Evolutionary conservation across 129 eudicot species (phyloP), one percentile per base, ranked within the genome.

Genomic region (Centrapalus pauciflorus): DNA sequence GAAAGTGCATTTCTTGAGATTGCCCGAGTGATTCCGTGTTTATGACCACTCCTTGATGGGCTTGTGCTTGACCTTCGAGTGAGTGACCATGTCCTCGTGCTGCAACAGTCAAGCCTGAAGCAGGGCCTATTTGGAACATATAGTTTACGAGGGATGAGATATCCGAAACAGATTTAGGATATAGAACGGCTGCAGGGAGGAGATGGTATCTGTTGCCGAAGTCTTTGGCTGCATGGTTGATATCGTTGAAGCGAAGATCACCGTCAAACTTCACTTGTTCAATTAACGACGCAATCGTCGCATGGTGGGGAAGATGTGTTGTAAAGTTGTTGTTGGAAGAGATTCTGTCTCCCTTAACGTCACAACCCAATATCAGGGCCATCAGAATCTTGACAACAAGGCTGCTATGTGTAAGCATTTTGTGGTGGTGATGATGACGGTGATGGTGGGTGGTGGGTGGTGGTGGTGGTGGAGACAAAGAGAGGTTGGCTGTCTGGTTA

Each of bases 31-130:
- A 84, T 70, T 82, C 93, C 99, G 89, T 93, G 79, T 61, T 78
- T 43, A 93, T 73, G 30, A 93, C 82, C 32, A 93, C 72, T 12
- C 99, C 99, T 54, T 76, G 84, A 56, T 69, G 64, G 21, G 90
- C 82, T 71, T 88, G 99, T n/a, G 96, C 80, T 69, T 93, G 99
- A 51, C 99, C 99, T 72, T 78, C 80, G 11, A 93, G 76, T 16
- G 99, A 93, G 85, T 93, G 99, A 35, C 96, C 99, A 30, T 85
- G 89, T 19, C 99, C 99, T 41, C 96, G 77, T 17, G 99, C 95
- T 24, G 93, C 95, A 32, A 93, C 74, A 2, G 95, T 86, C 56
- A 93, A 73, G 19, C 67, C 82, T 0, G 93, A 84, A 4, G 72
- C 70, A n/a, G 79, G 58, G 12, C 99, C 99, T 92, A 89, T 72